Percentiles rank a stretch among this genome's conserved stretches.
Evolutionary conservation across 2,329 filamentous ascomycete genomes (phyloP).

Genomic region (Polytolypa hystricis): DNA sequence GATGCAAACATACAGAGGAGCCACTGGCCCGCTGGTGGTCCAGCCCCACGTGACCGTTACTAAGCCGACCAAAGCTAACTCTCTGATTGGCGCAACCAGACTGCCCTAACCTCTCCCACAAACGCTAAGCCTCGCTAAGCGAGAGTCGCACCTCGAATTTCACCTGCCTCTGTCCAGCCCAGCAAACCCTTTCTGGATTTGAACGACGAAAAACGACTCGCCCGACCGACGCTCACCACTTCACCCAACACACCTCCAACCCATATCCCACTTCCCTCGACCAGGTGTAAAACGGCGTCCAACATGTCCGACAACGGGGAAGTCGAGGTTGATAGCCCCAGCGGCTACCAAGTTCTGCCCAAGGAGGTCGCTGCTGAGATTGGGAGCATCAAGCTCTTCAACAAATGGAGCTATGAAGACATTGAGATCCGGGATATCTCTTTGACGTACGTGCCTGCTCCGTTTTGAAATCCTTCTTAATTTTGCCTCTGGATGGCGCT

Average conservation of each 20-base stretch:
- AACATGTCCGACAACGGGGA: slow-evolving; percentile 88
- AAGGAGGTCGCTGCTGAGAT: slow-evolving; percentile 86
- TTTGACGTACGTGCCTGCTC: slow-evolving; percentile 81
- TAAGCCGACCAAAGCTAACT: too few species aligned
- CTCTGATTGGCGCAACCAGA: slow-evolving; percentile 15
- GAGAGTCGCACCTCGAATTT: slow-evolving; percentile 32
- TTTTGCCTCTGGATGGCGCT: background rate
- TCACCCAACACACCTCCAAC: slow-evolving; percentile 18
- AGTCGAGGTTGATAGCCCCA: slow-evolving; percentile 76
- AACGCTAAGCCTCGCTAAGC: slow-evolving; percentile 25
- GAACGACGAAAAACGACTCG: slow-evolving; percentile 18
- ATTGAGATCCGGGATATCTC: slow-evolving; percentile 99
- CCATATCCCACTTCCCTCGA: slow-evolving; percentile 28
- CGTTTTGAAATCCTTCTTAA: slow-evolving; percentile 4
- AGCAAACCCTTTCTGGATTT: too few species aligned
- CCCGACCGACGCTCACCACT: slow-evolving; percentile 17
- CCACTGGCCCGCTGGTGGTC: too few species aligned
- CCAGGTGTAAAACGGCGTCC: slow-evolving; percentile 36
- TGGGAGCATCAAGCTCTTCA: slow-evolving; percentile 92
- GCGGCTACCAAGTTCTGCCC: slow-evolving; percentile 69
- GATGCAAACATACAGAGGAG: too few species aligned
- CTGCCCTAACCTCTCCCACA: slow-evolving; percentile 32
- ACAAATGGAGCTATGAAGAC: slow-evolving; percentile 98
- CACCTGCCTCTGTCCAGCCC: slow-evolving; percentile 18
- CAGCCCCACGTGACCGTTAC: too few species aligned